Evolutionary conservation across 2,329 filamentous ascomycete species (phyloP).

Genomic region (Arthrobotrys sphaeroides): DNA sequence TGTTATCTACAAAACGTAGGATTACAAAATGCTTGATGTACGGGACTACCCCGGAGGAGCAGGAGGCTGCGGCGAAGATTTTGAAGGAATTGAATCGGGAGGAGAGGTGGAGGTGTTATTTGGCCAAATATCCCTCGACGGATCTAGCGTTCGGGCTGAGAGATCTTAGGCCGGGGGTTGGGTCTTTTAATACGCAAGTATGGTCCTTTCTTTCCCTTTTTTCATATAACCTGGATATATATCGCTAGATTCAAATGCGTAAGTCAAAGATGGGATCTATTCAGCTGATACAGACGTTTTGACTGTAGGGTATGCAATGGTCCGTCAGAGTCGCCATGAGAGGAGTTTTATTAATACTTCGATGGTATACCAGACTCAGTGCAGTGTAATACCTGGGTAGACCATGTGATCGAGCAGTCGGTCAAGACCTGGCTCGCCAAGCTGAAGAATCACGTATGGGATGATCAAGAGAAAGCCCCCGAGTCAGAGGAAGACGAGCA

Average conservation of each 20-base stretch:
- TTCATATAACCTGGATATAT: too few relatives aligned
- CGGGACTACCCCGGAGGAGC: constrained; percentile 8
- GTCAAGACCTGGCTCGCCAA: constrained; percentile 2
- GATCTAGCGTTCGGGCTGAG: neutral
- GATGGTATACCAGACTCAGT: neutral
- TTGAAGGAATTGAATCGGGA: constrained; percentile 14
- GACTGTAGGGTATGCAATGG: neutral
- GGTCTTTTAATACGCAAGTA: constrained; percentile 3
- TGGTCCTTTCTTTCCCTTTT: too few relatives aligned
- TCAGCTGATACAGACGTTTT: neutral
- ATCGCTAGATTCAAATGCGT: too few relatives aligned
- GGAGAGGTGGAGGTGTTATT: neutral
- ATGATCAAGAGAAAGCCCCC: neutral
- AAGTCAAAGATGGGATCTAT: neutral
- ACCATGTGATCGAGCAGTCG: constrained; percentile 1
- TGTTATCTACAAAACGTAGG: neutral
- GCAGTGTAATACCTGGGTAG: neutral
- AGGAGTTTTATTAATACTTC: neutral
- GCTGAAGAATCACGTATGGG: neutral
- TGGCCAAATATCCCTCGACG: neutral
- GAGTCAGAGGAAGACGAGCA: neutral
- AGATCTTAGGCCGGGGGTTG: neutral
- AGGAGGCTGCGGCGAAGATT: constrained; percentile 5
- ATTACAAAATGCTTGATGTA: constrained; percentile 7
- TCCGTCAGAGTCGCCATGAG: neutral